phyloP scores from a whole-genome alignment of 371 early-diverging fungal genomes.

The Choanephora cucurbitarum region DNA sequence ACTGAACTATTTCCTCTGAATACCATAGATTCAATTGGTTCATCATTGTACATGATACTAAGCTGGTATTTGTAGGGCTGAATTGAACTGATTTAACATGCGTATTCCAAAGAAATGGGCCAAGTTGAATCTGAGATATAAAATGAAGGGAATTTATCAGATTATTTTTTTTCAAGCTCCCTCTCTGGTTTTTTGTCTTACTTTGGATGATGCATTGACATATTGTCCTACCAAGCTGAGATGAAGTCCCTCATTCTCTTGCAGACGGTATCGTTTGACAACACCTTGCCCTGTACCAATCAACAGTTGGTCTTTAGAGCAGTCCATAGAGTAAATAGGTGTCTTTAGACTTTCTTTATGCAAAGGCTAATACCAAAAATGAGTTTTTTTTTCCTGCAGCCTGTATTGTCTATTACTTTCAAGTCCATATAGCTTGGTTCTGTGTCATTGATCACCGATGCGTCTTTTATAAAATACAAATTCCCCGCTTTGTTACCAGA shows the following conservation, averaged over 20 bases:
- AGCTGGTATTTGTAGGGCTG: conserved; percentile 17
- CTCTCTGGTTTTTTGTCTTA: no score
- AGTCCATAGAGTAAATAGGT: conserved; percentile 40
- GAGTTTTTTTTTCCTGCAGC: neutral
- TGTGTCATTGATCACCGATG: conserved; percentile 12
- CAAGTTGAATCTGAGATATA: no score
- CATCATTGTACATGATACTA: conserved; percentile 15
- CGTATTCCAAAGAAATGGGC: conserved; percentile 21
- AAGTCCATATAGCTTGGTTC: conserved; percentile 1
- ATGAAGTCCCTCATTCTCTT: neutral
- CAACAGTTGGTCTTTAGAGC: conserved; percentile 29
- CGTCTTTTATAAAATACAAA: conserved; percentile 37
- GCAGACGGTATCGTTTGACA: conserved; percentile 17
- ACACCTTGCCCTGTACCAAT: conserved; percentile 27
- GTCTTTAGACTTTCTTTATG: conserved; percentile 23
- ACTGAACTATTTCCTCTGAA: neutral
- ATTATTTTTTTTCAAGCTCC: no score
- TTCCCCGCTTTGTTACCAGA: conserved; percentile 24
- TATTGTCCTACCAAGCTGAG: conserved; percentile 27
- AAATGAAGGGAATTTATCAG: no score
- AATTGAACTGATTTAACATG: conserved; percentile 31
- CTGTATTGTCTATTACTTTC: conserved; percentile 1
- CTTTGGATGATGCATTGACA: conserved; percentile 9
- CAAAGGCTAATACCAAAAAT: conserved; percentile 8
- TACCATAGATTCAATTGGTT: conserved; percentile 35